Evolutionary conservation across 148 eudicot species (phyloP).

Genomic region (Rhododendron williamsianum): DNA sequence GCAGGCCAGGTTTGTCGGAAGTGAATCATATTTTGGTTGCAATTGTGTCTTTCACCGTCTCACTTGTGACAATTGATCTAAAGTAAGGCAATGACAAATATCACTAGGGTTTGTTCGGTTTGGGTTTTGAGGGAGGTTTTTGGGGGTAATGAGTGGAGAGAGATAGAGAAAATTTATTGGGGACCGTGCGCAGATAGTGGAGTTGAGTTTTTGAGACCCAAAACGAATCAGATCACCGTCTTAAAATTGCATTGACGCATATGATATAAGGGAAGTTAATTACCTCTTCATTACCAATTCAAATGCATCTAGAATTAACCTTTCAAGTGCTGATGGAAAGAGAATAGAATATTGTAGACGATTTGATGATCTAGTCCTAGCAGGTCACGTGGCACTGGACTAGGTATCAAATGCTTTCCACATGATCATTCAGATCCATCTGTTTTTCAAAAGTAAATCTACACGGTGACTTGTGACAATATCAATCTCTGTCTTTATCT

Average conservation of each 20-base stretch:
- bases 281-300: neutral
- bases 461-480: neutral
- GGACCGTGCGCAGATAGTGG: too few relatives aligned
- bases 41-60: neutral
- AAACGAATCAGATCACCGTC: neutral
- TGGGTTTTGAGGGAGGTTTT: too few relatives aligned
- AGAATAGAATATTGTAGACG: neutral
- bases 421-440: neutral
- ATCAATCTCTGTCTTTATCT: neutral
- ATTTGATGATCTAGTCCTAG: neutral
- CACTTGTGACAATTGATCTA: neutral
- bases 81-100: neutral
- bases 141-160: too few relatives aligned
- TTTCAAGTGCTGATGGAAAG: neutral
- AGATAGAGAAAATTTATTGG: too few relatives aligned
- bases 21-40: neutral
- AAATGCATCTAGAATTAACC: neutral
- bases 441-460: neutral
- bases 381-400: neutral
- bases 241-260: neutral
- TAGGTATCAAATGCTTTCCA: neutral
- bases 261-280: neutral
- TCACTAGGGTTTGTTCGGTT: neutral
- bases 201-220: too few relatives aligned
- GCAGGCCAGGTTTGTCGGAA: constrained; percentile 61